Base-by-base conservation (phyloP, 371 early-diverging fungal genomes). In the Actinomortierella wolfii region DNA sequence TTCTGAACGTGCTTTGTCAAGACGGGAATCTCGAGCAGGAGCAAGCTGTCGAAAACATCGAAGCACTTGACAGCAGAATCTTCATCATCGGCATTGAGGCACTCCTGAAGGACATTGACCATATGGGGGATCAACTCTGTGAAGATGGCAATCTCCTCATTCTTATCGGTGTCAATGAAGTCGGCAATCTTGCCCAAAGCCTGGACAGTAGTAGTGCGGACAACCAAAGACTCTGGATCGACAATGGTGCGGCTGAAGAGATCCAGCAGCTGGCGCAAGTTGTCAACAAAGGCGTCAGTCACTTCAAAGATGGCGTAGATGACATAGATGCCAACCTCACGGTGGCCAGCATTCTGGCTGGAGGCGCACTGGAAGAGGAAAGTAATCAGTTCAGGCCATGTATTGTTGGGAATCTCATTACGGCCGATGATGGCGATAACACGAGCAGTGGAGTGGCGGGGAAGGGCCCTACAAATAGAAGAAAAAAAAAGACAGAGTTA, bases 391-490 rank as follows among this genome's bases (percentile, higher is more conserved):
- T 92, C 86, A 21, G 85, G 80, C 97, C 97, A 96, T 45, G 81
- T 80, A 54, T 86, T 82, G 50, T 86, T 78, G 3, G 90, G 89
- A 17, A 95, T 75, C 68, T 95, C 96, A 18, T 89, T 76, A 62
- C 89, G 83, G 29, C 96, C 97, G 40, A 94, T 85, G 11, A 93
- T 88, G 18, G 96, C 88, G 41, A 96, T 93, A 14, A 89, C 94
- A 49, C 93, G 92, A 28, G 94, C 92, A 56, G 89, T 80, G 25
- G 92, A 80, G 65, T 93, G 90, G 50, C 93, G 90, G 17, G 89
- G 86, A 52, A 89, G 82, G 24, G 84, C 79, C 51, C 92, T 93
- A 15, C 41, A 50, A 21, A 44, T 40, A 56, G 49, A 34, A 9
- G 44, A 34, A 34, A 43, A 24, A 48, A n/a, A 39, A 14, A 24